Base-by-base conservation (phyloP, 2,329 filamentous ascomycete species). In the Tympanopsis confertula region DNA sequence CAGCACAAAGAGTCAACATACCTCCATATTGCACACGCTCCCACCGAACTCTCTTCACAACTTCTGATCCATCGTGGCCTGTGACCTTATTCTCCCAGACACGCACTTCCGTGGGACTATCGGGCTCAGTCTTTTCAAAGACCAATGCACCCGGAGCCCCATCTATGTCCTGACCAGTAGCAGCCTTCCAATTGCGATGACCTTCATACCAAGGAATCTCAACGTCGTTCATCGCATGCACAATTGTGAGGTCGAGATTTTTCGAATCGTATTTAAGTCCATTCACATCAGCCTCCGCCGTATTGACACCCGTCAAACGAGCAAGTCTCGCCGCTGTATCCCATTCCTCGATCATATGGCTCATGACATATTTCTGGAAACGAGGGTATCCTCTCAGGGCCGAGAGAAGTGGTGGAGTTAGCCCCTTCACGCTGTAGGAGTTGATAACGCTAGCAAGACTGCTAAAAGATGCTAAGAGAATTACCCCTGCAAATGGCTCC, bases 181-280 rank as follows among this genome's bases (percentile, higher is more conserved):
- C 30, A 18, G 30, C 30, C 7, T 12, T 33, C 30, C 30, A 33
- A 18, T 12, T 15, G 17, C 30, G 12, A 33, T 15, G 30, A 7
- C 30, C 30, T 17, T 33, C 30, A 15, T 33, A 33, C 30, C 30
- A 33, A 7, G 30, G 30, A 15, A 33, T 33, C 30, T 33, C 30
- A 15, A 33, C 30, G 17, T 33, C 30, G 15, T 33, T 17, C 12
- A 10, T 7, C 10, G 30, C 30, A 33, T 33, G 30, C 12, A 33
- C 30, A 15, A 33, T 33, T 10, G 30, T 7, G 10, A 33, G 30
- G 15, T 33, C 30, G 10, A 33, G 15, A 15, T 18, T 18, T 33
- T 33, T 33, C 7, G 10, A 12, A 18, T 7, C 15, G 30, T 33
- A 33, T n/a, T n/a, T n/a, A n/a, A n/a, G n/a, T n/a, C n/a, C n/a